A percentile compares a stretch with the other conserved stretches of the same genome.
These are phyloP conservation scores for Gossypium davidsonii DNA, from an alignment of 441 rosid genomes.

Conservation along the genomic window DNA sequence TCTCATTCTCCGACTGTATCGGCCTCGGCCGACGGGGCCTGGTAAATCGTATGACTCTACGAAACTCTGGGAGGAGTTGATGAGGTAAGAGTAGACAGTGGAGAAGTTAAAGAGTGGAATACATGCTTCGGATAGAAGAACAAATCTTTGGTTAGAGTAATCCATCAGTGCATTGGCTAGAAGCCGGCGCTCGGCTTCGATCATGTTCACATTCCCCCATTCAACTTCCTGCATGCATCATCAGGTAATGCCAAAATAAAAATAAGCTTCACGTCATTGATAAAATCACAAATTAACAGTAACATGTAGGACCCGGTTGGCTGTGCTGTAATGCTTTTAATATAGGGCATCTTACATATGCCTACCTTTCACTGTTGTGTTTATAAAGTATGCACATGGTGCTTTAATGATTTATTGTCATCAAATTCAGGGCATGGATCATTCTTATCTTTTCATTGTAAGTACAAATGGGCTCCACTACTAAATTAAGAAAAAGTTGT, in stretches of 20 bases:
- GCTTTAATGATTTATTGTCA: neutral
- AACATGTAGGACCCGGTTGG: neutral
- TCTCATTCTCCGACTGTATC: constrained; percentile 48
- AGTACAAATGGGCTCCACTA: neutral
- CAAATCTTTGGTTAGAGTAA: constrained; percentile 65
- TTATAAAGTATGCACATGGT: neutral
- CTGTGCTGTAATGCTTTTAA: neutral
- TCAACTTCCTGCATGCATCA: constrained; percentile 48
- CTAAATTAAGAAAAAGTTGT: neutral
- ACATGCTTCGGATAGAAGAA: constrained; percentile 81
- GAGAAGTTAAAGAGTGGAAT: constrained; percentile 47
- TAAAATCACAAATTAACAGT: no score
- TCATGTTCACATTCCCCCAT: constrained; percentile 85
- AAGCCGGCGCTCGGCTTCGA: constrained; percentile 88
- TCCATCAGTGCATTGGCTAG: constrained; percentile 84
- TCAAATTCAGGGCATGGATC: neutral
- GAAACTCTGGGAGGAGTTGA: constrained; percentile 40
- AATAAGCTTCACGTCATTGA: no score
- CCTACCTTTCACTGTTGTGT: neutral
- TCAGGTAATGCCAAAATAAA: neutral
- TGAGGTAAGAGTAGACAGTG: constrained; percentile 54
- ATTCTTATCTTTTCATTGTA: neutral
- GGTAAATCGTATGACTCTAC: constrained; percentile 56
- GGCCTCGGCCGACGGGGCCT: constrained; percentile 62
- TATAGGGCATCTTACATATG: neutral